These are phyloP conservation scores for Cunninghamia lanceolata DNA, from an alignment of 75 land plant genomes.

Conservation along the genomic window DNA sequence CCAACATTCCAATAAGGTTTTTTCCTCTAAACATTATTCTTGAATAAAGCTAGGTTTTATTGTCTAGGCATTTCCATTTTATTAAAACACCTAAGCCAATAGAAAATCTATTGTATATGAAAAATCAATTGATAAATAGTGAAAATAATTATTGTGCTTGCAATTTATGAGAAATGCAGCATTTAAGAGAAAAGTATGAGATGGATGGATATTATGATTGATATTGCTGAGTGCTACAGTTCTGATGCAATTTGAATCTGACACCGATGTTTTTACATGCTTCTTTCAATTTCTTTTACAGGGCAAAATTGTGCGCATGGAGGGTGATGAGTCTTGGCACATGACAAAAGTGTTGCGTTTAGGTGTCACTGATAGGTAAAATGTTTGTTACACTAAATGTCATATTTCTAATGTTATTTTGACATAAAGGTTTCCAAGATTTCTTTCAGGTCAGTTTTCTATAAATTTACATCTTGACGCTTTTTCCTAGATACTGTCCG, in stretches of 20 bases:
- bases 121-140: background rate
- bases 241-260: background rate
- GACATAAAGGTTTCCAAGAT: background rate
- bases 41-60: background rate
- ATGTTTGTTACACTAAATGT: background rate
- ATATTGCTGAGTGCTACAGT: background rate
- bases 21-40: background rate
- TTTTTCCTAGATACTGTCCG: background rate
- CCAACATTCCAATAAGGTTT: background rate
- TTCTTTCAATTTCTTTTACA: constrained; percentile 22
- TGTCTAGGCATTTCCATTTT: background rate
- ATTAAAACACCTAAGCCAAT: background rate
- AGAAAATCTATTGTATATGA: background rate
- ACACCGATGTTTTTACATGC: background rate
- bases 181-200: background rate
- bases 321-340: constrained; percentile 94
- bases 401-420: background rate
- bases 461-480: background rate
- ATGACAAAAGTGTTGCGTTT: constrained; percentile 84
- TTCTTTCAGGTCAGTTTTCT: background rate
- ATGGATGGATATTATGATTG: background rate
- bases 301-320: constrained; percentile 56
- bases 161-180: background rate
- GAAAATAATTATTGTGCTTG: background rate
- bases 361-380: constrained; percentile 66